phyloP scores from a whole-genome alignment of 108 stramenopile genomes.

The Conticribra guillardii region DNA sequence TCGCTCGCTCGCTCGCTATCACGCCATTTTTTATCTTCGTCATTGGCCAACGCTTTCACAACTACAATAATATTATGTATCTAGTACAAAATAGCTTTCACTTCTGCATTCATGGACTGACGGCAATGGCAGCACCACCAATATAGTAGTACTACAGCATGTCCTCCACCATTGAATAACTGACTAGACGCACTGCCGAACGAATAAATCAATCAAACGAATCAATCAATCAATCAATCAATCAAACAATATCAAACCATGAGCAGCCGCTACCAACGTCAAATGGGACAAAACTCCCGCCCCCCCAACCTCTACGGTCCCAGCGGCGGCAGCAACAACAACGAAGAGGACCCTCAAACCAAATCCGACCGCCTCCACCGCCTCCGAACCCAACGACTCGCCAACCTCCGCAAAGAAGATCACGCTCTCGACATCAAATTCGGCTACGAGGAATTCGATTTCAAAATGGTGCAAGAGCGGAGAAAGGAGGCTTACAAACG shows the following conservation, averaged over 20 bases:
- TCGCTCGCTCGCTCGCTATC: too few relatives aligned
- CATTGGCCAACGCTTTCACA: too few relatives aligned
- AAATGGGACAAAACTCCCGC: slow-evolving; percentile 46
- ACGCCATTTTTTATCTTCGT: too few relatives aligned
- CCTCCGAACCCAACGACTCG: slow-evolving; percentile 47
- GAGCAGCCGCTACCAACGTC: slow-evolving; percentile 72
- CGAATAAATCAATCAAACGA: too few relatives aligned
- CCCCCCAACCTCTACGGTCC: slow-evolving; percentile 19
- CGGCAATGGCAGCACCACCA: too few relatives aligned
- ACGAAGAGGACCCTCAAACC: slow-evolving; percentile 42
- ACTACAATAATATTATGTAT: too few relatives aligned
- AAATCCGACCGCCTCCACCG: slow-evolving; percentile 22
- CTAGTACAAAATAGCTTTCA: too few relatives aligned
- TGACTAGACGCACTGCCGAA: too few relatives aligned
- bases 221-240: too few relatives aligned
- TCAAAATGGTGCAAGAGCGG: slow-evolving; percentile 23
- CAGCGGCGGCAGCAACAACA: slow-evolving; percentile 21
- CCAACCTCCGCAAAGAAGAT: slow-evolving; percentile 39
- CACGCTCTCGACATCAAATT: slow-evolving; percentile 63
- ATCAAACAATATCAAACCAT: slow-evolving; percentile 9
- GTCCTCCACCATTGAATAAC: too few relatives aligned
- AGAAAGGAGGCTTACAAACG: not conserved
- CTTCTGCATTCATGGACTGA: too few relatives aligned
- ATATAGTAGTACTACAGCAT: too few relatives aligned
- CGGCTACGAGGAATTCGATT: slow-evolving; percentile 62